Percentiles rank a stretch among this genome's conserved stretches.
phyloP scores from a whole-genome alignment of 2,329 filamentous ascomycete genomes.

The Beauveria brongniartii region DNA sequence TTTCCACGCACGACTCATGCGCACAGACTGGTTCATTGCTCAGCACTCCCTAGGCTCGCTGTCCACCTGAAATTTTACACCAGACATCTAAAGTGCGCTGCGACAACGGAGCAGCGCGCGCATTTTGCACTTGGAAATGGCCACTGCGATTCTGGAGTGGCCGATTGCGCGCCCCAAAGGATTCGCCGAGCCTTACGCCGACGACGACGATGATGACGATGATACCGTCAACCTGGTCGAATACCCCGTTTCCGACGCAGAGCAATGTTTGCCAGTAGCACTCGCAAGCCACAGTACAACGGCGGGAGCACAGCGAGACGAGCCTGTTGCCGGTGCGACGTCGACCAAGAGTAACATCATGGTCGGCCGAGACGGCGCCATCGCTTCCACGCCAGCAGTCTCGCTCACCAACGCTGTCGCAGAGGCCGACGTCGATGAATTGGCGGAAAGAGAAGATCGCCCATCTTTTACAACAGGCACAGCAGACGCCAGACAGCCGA shows the following conservation, averaged over 20 bases:
- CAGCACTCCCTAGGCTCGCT: neutral
- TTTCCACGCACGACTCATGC: neutral
- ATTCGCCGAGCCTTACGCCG: neutral
- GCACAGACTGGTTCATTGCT: neutral
- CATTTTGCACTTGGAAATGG: neutral
- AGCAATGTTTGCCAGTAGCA: neutral
- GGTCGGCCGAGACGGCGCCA: neutral
- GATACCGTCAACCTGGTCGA: slow-evolving; percentile 5
- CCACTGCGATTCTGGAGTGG: neutral
- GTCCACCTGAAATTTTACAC: neutral
- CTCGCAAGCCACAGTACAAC: neutral
- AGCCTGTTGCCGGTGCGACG: neutral
- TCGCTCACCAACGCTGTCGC: neutral
- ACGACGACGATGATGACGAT: neutral
- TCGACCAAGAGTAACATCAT: neutral
- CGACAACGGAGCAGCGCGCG: neutral
- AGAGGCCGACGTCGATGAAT: neutral
- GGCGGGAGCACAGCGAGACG: neutral
- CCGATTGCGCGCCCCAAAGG: neutral
- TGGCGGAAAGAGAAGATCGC: neutral
- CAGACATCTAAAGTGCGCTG: neutral
- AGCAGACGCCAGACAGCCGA: neutral
- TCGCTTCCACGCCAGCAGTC: neutral
- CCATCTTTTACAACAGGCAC: no score
- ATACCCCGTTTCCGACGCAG: neutral